Evolutionary conservation across 345 rosid genomes (phyloP).

Genomic region (Geranium rotundifolium): DNA sequence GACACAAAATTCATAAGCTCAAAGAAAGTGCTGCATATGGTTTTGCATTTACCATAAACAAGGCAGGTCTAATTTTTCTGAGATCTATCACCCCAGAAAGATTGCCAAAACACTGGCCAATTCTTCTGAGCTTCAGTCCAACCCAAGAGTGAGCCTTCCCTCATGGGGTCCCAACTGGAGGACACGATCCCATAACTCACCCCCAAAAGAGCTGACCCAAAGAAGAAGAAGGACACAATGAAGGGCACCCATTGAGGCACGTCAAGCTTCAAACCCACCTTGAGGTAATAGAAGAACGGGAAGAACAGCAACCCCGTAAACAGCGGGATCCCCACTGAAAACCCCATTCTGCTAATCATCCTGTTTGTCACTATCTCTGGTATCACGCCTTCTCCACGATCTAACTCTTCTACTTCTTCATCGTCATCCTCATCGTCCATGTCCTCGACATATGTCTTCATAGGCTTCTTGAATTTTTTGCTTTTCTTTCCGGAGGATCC

Average conservation of each 20-base stretch:
- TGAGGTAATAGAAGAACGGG: slow-evolving; percentile 83
- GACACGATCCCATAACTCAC: slow-evolving; percentile 92
- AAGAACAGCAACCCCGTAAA: slow-evolving; percentile 66
- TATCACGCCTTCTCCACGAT: slow-evolving; percentile 41
- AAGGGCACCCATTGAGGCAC: slow-evolving; percentile 83
- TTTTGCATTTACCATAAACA: background rate
- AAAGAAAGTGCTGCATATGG: too few relatives aligned
- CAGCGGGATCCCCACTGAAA: slow-evolving; percentile 69
- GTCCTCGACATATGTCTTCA: slow-evolving; percentile 14
- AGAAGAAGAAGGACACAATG: slow-evolving; percentile 73
- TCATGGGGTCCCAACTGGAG: slow-evolving; percentile 89
- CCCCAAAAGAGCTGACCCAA: slow-evolving; percentile 71
- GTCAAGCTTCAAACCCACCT: slow-evolving; percentile 65
- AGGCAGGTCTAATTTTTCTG: slow-evolving; percentile 26
- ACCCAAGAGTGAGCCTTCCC: slow-evolving; percentile 83
- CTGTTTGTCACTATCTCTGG: slow-evolving; percentile 91
- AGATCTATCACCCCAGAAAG: slow-evolving; percentile 61
- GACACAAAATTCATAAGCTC: too few relatives aligned
- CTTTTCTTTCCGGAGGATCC: slow-evolving; percentile 52
- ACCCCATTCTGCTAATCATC: slow-evolving; percentile 77
- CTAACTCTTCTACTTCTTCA: slow-evolving; percentile 25
- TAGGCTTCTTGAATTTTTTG: slow-evolving; percentile 34
- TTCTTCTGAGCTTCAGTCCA: slow-evolving; percentile 94
- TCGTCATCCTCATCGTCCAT: slow-evolving; percentile 18
- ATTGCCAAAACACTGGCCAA: slow-evolving; percentile 95